Conservation (phyloP, 2,329 filamentous ascomycete genomes). For the Pseudogymnoascus sp. region DNA sequence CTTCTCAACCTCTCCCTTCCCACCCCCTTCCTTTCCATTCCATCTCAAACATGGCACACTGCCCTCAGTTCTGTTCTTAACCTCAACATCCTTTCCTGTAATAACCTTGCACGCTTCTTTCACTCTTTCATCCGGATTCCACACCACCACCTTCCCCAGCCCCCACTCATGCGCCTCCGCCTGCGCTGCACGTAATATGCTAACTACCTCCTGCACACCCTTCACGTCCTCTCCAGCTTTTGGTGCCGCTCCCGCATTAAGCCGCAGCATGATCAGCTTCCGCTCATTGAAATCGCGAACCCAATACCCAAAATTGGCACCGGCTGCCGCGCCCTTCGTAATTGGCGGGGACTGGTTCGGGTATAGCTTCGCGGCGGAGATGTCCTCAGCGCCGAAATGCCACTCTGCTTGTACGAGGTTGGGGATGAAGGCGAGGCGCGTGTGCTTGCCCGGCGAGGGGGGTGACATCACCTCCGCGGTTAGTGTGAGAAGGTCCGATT, state of each 20-base stretch:
- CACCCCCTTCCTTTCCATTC: not conserved
- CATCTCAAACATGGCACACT: not conserved
- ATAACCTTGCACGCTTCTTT: constrained; percentile 22
- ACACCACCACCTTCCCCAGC: constrained; percentile 29
- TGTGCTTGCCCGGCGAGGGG: constrained; percentile 13
- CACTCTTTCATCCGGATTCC: constrained; percentile 30
- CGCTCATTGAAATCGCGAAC: not conserved
- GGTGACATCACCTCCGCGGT: not conserved
- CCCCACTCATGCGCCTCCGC: constrained; percentile 28
- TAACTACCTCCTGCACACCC: constrained; percentile 21
- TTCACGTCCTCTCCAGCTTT: not conserved
- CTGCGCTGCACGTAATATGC: constrained; percentile 29
- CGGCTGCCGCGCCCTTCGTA: constrained; percentile 12
- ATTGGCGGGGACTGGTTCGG: constrained; percentile 23
- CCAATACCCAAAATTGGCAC: not conserved
- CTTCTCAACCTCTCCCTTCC: not conserved
- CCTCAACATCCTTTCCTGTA: not conserved
- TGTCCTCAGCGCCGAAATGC: not conserved
- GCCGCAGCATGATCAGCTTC: not conserved
- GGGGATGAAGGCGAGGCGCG: constrained; percentile 16
- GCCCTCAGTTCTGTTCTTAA: not conserved
- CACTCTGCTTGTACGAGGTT: constrained; percentile 24
- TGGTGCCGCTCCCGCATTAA: not conserved
- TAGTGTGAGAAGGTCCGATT: not conserved
- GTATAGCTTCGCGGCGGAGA: not conserved